Evolutionary conservation across 2,329 filamentous ascomycete genomes (phyloP), one percentile per base, ranked within the genome.

Genomic region (Verticillium alfalfae): DNA sequence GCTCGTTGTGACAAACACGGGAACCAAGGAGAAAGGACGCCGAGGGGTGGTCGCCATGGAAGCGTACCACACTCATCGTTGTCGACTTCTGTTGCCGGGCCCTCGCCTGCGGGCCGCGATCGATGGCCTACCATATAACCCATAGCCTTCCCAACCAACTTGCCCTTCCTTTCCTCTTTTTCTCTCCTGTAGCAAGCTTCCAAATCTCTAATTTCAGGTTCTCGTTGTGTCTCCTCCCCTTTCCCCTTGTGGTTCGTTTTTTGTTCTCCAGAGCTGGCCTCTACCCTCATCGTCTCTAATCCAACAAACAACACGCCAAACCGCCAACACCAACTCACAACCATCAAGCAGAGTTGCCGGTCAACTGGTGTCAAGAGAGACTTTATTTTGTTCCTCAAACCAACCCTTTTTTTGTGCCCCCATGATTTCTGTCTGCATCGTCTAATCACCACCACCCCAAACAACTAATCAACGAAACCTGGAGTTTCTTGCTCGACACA

Each of bases 131-230:
- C 41, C 64, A 65, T 66, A 66, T 66, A 66, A 66, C 60, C 26
- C 72, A 75, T 38, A 79, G 80, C 71, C 70, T 68, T 69, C 63
- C 55, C 70, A 69, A 70, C 58, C 45, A 31, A 31, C 41, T 69
- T 71, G 70, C 67, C 70, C 73, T 70, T 71, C 71, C 76, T 76
- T 75, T 68, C 70, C 72, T 74, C 71, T 72, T 78, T 79, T 75
- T 76, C 78, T 71, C 70, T 34, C 85, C 86, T 81, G 81, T 81
- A 88, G 87, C 88, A 90, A 90, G 87, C 79, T 79, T 71, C 80
- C 76, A 82, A 82, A 78, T 71, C 69, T 73, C 75, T 72, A 81
- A 81, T 81, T 79, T 79, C 78, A 76, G 77, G 80, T 75, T 76
- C 79, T 81, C 76, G 75, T 80, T 84, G 82, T 79, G 71, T 74